Conservation (phyloP, 2,329 filamentous ascomycete genomes). For the Sodiomyces alkalinus region DNA sequence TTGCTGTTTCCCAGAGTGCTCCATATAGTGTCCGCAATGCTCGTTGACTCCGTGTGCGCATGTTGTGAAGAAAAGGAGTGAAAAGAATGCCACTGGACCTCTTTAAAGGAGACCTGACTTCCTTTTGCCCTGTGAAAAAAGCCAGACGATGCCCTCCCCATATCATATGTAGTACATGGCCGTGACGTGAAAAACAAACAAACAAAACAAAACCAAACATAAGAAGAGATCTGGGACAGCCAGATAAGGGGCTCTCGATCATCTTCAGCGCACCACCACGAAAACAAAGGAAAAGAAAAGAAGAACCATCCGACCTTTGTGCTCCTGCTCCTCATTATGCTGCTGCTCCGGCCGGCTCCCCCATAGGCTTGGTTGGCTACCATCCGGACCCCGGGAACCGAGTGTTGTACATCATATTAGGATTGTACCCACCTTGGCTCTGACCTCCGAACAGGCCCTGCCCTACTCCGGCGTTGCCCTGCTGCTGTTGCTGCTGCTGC, state of each 20-base stretch:
- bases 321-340: conserved; percentile 1
- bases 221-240: no score
- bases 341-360: conserved; percentile 1
- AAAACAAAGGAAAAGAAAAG: no score
- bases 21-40: conserved; percentile 19
- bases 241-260: not conserved
- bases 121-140: conserved; percentile 1
- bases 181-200: conserved; percentile 6
- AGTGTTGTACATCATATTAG: conserved; percentile 62
- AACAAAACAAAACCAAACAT: conserved; percentile 2
- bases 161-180: no score
- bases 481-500: conserved; percentile 69
- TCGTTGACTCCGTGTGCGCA: conserved; percentile 21
- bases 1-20: conserved; percentile 15
- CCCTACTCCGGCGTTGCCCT: conserved; percentile 69
- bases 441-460: conserved; percentile 83
- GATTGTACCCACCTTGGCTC: conserved; percentile 90
- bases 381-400: conserved; percentile 11
- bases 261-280: no score
- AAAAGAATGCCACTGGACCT: conserved; percentile 5
- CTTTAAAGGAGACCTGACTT: conserved; percentile 4
- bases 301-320: no score
- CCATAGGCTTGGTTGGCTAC: no score
- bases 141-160: conserved; percentile 6
- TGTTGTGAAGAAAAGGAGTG: no score